These are phyloP conservation scores for Knufia fluminis DNA, from an alignment of 2,329 filamentous ascomycete genomes.

Conservation along the genomic window DNA sequence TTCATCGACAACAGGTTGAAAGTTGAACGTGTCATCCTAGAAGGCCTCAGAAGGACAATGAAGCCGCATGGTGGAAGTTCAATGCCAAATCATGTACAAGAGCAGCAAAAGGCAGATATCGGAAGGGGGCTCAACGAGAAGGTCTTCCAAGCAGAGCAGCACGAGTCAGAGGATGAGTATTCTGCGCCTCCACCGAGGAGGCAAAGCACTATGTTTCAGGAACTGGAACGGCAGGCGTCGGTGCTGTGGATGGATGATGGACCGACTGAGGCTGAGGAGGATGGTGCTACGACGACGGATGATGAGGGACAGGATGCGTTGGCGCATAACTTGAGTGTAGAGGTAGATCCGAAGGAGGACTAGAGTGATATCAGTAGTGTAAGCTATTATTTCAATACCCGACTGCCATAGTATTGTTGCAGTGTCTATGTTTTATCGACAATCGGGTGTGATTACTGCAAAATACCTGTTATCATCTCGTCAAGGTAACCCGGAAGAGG, in stretches of 20 bases:
- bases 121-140: slow-evolving; percentile 13
- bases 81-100: slow-evolving; percentile 14
- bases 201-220: slow-evolving; percentile 31
- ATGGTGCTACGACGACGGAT: slow-evolving; percentile 36
- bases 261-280: slow-evolving; percentile 33
- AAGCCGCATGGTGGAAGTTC: slow-evolving; percentile 22
- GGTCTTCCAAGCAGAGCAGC: slow-evolving; percentile 10
- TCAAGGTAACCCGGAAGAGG: too few relatives aligned
- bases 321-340: background rate
- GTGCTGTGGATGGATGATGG: slow-evolving; percentile 41
- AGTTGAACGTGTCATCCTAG: slow-evolving; percentile 60
- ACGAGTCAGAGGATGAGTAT: background rate
- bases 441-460: too few relatives aligned
- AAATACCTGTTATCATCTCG: too few relatives aligned
- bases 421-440: too few relatives aligned
- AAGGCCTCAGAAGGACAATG: slow-evolving; percentile 39
- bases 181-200: slow-evolving; percentile 10
- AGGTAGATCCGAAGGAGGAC: background rate
- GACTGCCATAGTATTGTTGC: too few relatives aligned
- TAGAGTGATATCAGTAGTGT: background rate
- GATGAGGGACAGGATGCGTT: slow-evolving; percentile 30
- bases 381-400: too few relatives aligned
- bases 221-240: slow-evolving; percentile 37
- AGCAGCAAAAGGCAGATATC: slow-evolving; percentile 16
- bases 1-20: slow-evolving; percentile 83